Percentiles rank a stretch among this genome's conserved stretches.
Evolutionary conservation across 495 filamentous ascomycete genomes (phyloP).

Genomic region (Chaetomium cochliodes): DNA sequence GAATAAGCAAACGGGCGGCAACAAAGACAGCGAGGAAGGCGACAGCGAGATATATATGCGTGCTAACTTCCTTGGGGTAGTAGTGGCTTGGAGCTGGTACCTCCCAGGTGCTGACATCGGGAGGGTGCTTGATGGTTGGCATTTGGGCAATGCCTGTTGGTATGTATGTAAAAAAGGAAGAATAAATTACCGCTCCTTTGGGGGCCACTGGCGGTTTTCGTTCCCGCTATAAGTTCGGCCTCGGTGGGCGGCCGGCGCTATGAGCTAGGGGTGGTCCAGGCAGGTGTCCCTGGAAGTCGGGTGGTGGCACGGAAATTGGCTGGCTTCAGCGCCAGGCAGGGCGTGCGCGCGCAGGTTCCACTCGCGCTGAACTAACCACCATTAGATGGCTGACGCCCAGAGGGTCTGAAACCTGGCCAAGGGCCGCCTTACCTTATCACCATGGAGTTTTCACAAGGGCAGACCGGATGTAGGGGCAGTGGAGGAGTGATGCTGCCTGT

Average conservation of each 20-base stretch:
- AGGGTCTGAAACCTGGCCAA: constrained; percentile 5
- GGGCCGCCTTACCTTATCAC: background rate
- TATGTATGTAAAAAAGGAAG: constrained; percentile 34
- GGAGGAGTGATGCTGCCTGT: background rate
- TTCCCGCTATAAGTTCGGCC: constrained; percentile 27
- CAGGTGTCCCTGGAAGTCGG: constrained; percentile 19
- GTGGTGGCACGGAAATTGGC: constrained; percentile 34
- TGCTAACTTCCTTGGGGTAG: constrained; percentile 29
- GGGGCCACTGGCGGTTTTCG: constrained; percentile 17
- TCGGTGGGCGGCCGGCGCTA: constrained; percentile 34
- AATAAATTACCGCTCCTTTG: constrained; percentile 30
- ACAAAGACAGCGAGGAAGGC: constrained; percentile 32
- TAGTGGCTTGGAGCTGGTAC: constrained; percentile 24
- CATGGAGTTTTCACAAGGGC: background rate
- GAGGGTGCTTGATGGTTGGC: constrained; percentile 43
- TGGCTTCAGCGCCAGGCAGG: constrained; percentile 16
- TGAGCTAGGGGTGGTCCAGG: constrained; percentile 21
- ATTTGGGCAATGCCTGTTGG: constrained; percentile 36
- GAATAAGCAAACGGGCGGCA: constrained; percentile 11
- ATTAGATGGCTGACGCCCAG: constrained; percentile 19
- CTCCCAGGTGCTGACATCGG: constrained; percentile 38
- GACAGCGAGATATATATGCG: constrained; percentile 36
- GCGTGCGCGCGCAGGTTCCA: constrained; percentile 15
- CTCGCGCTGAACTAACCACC: constrained; percentile 20
- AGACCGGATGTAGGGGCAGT: background rate